These are phyloP conservation scores for Dictyostelium discoideum DNA, from an alignment of 78 protist genomes.

Conservation along the genomic window dicty_2.7 NC_007090.3:4071001-4071500, in stretches of 20 bases:
- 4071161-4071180: not conserved
- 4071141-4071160: not conserved
- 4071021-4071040: not conserved
- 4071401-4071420: not conserved
- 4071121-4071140: not conserved
- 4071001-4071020: not conserved
- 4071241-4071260: not conserved
- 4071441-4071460: not conserved
- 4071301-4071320: no score
- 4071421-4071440: no score
- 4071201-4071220: no score
- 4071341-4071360: not conserved
- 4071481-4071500: not conserved
- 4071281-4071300: not conserved
- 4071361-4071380: not conserved
- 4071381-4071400: not conserved
- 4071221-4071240: not conserved
- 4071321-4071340: not conserved
- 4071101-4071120: not conserved
- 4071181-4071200: not conserved
- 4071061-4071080: not conserved
- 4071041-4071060: not conserved
- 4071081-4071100: not conserved
- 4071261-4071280: not conserved
- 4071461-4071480: not conserved